These are phyloP conservation scores for Rickenella mellea DNA, from an alignment of 768 basidiomycete species.

Conservation along the genomic window DNA sequence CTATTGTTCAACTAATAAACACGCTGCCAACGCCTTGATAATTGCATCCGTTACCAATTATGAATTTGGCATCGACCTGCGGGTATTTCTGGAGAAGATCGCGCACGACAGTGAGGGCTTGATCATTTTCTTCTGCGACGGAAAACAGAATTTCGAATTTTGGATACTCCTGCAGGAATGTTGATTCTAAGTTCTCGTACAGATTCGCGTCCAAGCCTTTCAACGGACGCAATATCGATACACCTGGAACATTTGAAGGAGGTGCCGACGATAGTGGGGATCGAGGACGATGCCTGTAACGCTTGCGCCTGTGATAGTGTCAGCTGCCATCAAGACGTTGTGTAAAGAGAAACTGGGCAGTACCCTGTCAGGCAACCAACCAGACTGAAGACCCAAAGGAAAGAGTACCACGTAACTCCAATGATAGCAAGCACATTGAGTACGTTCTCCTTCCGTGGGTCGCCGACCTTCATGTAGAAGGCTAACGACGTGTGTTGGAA, in stretches of 20 bases:
- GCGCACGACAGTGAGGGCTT: conserved; percentile 75
- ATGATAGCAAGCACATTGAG: conserved; percentile 1
- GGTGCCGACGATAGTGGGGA: conserved; percentile 48
- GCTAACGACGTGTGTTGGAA: no score
- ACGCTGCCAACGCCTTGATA: background rate
- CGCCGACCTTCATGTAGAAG: background rate
- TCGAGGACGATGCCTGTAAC: conserved; percentile 61
- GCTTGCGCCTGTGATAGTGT: conserved; percentile 44
- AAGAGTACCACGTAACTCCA: conserved; percentile 26
- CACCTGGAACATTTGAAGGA: conserved; percentile 57
- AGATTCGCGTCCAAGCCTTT: conserved; percentile 94
- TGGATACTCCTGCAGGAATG: conserved; percentile 85
- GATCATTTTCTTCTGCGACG: conserved; percentile 82
- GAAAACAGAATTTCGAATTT: conserved; percentile 88
- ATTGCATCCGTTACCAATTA: conserved; percentile 48
- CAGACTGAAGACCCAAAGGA: conserved; percentile 30
- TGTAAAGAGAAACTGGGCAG: conserved; percentile 5
- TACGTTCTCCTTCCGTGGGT: background rate
- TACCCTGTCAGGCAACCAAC: conserved; percentile 16
- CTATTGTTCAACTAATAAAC: conserved; percentile 25
- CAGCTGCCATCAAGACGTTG: conserved; percentile 1
- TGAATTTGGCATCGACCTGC: conserved; percentile 55
- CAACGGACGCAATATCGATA: conserved; percentile 88
- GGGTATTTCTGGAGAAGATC: conserved; percentile 77
- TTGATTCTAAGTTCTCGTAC: conserved; percentile 92